These are phyloP conservation scores for Kalanchoe fedtschenkoi DNA, from an alignment of 164 flowering plant species.

Conservation along the genomic window DNA sequence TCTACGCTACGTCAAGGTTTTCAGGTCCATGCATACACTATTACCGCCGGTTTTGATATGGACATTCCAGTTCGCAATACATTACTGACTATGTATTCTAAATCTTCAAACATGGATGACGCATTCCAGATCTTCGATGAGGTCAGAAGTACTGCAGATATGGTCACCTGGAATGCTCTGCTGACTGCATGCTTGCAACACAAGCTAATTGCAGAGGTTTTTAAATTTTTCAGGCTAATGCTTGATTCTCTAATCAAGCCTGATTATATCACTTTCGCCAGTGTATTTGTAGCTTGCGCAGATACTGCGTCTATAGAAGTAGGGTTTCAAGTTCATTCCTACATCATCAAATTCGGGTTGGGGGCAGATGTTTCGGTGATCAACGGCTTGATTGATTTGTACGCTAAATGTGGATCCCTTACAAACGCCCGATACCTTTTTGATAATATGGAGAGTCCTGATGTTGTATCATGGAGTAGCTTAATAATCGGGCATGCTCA, in stretches of 20 bases:
- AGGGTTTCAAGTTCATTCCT: slow-evolving; percentile 44
- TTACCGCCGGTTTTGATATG: slow-evolving; percentile 27
- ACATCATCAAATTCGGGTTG: slow-evolving; percentile 32
- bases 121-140: slow-evolving; percentile 35
- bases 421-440: slow-evolving; percentile 31
- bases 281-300: slow-evolving; percentile 37
- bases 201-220: slow-evolving; percentile 29
- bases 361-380: slow-evolving; percentile 21
- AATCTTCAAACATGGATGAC: slow-evolving; percentile 30
- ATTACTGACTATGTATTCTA: slow-evolving; percentile 53
- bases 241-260: slow-evolving; percentile 25
- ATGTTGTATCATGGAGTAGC: slow-evolving; percentile 66
- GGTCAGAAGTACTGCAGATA: slow-evolving; percentile 22
- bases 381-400: slow-evolving; percentile 57
- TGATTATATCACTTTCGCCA: slow-evolving; percentile 35
- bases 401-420: slow-evolving; percentile 51
- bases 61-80: slow-evolving; percentile 39
- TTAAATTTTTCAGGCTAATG: slow-evolving; percentile 34
- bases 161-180: slow-evolving; percentile 64
- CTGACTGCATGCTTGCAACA: slow-evolving; percentile 48
- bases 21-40: slow-evolving; percentile 42
- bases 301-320: slow-evolving; percentile 34
- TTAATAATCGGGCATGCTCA: slow-evolving; percentile 57
- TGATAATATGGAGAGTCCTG: slow-evolving; percentile 26
- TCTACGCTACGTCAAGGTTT: slow-evolving; percentile 27